These are phyloP conservation scores for Fusarium phyllophilum DNA, from an alignment of 2,329 filamentous ascomycete genomes.

Conservation along the genomic window DNA sequence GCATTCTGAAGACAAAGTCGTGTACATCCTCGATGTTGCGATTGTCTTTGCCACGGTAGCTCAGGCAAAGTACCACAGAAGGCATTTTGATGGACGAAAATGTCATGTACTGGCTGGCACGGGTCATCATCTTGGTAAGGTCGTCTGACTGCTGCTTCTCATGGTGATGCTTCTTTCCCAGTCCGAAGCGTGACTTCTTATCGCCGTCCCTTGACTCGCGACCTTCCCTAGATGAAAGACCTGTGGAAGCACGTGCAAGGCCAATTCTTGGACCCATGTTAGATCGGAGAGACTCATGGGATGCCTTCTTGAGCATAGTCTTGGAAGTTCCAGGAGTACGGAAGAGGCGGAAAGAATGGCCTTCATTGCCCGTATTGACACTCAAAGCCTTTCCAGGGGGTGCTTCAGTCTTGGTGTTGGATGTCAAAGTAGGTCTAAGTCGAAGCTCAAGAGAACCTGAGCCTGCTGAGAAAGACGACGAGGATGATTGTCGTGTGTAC, in stretches of 20 bases:
- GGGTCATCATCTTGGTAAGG: conserved; percentile 93
- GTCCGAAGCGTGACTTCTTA: conserved; percentile 67
- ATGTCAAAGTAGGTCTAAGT: conserved; percentile 82
- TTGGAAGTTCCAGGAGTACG: conserved; percentile 56
- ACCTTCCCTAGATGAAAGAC: conserved; percentile 54
- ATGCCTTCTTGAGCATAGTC: conserved; percentile 62
- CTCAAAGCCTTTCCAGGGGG: conserved; percentile 59
- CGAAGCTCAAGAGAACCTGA: conserved; percentile 83
- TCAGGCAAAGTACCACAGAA: conserved; percentile 92
- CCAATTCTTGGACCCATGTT: conserved; percentile 54
- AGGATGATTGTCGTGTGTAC: conserved; percentile 55
- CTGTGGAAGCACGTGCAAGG: conserved; percentile 59
- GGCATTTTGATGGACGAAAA: conserved; percentile 95
- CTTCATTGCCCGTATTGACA: conserved; percentile 59
- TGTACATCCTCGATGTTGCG: conserved; percentile 97
- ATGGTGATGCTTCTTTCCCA: conserved; percentile 59
- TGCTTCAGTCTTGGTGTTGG: conserved; percentile 55
- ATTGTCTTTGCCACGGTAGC: conserved; percentile 95
- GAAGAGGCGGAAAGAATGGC: conserved; percentile 64
- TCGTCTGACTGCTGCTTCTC: conserved; percentile 82
- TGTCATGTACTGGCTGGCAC: conserved; percentile 97
- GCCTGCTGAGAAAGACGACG: conserved; percentile 65
- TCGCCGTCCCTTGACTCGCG: conserved; percentile 52
- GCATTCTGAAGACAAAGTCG: conserved; percentile 95
- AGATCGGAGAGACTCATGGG: conserved; percentile 65